Evolutionary conservation across 495 filamentous ascomycete species (phyloP), one percentile per base, ranked within the genome.

Genomic region (Lepidopterella palustris): DNA sequence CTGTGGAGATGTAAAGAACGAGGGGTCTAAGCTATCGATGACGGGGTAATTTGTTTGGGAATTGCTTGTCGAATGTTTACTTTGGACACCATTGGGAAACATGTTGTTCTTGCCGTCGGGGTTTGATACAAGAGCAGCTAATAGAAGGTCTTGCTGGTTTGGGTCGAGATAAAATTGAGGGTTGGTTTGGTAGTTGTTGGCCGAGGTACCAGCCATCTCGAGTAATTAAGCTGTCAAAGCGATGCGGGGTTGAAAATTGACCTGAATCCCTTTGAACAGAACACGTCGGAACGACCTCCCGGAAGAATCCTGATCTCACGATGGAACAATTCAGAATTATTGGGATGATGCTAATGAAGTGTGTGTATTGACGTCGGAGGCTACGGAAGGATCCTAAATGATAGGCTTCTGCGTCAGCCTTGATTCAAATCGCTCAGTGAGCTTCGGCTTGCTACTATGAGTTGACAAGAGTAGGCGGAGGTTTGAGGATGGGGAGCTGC

Each of bases 121-220:
- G 72, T 92, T 92, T 55, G 92, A 95, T 48, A 86, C 85, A 63
- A 98, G 83, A 23, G 93, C 92, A 47, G 90, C 88, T 40, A 91
- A 84, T 42, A 97, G 76, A 39, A 97, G 84, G 68, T 87, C 86
- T 74, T 97, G 89, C 72, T 98, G 89, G 66, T 87, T 84, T 18
- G 87, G 85, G 35, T 90, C 89, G 60, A 96, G 86, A 70, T 85
- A 86, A 57, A 63, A 63, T 10, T 55, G 64, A n/a, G 54, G 57
- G 11, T 69, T 63, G 67, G 47, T 61, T 32, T 58, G 54, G 55
- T 62, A 68, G 48, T 60, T 59, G 59, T 62, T 64, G 31, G 62
- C 57, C 25, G 59, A 58, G 40, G 65, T 65, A 49, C 56, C 61
- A 55, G 68, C 57, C 59, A 68, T 70, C 24, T 26, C 59, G 27